phyloP scores from a whole-genome alignment of 768 basidiomycete species.

The Hebeloma cylindrosporum region DNA sequence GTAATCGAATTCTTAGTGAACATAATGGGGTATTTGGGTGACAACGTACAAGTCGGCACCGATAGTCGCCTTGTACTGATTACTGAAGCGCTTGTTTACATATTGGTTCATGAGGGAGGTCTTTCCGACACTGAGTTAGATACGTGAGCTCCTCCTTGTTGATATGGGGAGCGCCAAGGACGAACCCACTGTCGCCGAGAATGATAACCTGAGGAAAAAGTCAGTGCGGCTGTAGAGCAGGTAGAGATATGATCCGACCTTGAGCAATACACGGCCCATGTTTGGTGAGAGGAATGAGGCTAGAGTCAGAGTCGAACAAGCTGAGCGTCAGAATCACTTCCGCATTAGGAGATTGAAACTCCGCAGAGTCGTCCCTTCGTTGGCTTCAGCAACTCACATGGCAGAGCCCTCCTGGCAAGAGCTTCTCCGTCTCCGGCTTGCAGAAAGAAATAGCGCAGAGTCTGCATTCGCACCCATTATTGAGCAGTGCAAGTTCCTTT shows the following conservation, averaged over 20 bases:
- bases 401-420: slow-evolving; percentile 87
- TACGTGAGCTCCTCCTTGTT: no score
- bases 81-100: slow-evolving; percentile 99
- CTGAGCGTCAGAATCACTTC: slow-evolving; percentile 12
- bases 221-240: neutral
- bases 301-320: slow-evolving; percentile 14
- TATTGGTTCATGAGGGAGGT: slow-evolving; percentile 99
- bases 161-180: no score
- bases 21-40: slow-evolving; percentile 11
- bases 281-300: slow-evolving; percentile 23
- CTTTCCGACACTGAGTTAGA: slow-evolving; percentile 81
- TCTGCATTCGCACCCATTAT: slow-evolving; percentile 82
- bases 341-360: slow-evolving; percentile 42
- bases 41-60: slow-evolving; percentile 89
- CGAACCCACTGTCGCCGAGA: slow-evolving; percentile 94
- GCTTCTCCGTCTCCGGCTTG: slow-evolving; percentile 71
- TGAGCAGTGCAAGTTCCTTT: slow-evolving; percentile 75
- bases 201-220: slow-evolving; percentile 81
- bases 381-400: slow-evolving; percentile 45
- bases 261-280: slow-evolving; percentile 87
- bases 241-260: slow-evolving; percentile 44
- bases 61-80: slow-evolving; percentile 99
- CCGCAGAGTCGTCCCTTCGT: slow-evolving; percentile 26
- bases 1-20: slow-evolving; percentile 19
- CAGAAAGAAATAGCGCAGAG: slow-evolving; percentile 81